Evolutionary conservation across 2,329 filamentous ascomycete species (phyloP).

Genomic region (Aspergillus pseudoterreus): DNA sequence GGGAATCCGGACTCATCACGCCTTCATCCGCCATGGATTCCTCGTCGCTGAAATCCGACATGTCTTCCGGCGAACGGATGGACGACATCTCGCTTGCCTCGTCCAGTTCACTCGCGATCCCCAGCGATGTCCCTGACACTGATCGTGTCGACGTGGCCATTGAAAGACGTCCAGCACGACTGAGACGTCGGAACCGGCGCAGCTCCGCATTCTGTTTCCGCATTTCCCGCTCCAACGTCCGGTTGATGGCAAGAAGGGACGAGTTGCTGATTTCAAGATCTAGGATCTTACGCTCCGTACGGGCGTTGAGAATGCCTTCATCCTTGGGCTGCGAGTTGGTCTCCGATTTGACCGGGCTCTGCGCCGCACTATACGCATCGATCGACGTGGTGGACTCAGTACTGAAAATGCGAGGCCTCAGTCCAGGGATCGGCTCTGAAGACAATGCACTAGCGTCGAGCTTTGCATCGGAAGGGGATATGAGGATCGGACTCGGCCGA

Average conservation of each 20-base stretch:
- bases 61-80: conserved; percentile 28
- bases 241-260: conserved; percentile 89
- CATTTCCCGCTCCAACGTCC: conserved; percentile 84
- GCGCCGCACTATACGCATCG: conserved; percentile 41
- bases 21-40: conserved; percentile 37
- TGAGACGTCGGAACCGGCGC: conserved; percentile 79
- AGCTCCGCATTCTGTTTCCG: conserved; percentile 87
- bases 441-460: conserved; percentile 17
- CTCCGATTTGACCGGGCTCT: conserved; percentile 49
- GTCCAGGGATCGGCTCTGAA: conserved; percentile 24
- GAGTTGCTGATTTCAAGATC: conserved; percentile 97
- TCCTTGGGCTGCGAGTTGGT: conserved; percentile 55
- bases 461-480: conserved; percentile 22
- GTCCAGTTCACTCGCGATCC: conserved; percentile 45
- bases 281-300: conserved; percentile 88
- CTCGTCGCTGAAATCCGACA: conserved; percentile 40
- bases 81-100: conserved; percentile 34
- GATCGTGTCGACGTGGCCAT: conserved; percentile 48
- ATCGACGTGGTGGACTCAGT: conserved; percentile 29
- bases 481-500: conserved; percentile 29
- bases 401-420: conserved; percentile 30
- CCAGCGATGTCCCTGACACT: conserved; percentile 41
- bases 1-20: conserved; percentile 30
- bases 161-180: conserved; percentile 72
- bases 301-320: conserved; percentile 80